Base-by-base conservation (phyloP, 2,329 filamentous ascomycete species). In the Colletotrichum orchidophilum region DNA sequence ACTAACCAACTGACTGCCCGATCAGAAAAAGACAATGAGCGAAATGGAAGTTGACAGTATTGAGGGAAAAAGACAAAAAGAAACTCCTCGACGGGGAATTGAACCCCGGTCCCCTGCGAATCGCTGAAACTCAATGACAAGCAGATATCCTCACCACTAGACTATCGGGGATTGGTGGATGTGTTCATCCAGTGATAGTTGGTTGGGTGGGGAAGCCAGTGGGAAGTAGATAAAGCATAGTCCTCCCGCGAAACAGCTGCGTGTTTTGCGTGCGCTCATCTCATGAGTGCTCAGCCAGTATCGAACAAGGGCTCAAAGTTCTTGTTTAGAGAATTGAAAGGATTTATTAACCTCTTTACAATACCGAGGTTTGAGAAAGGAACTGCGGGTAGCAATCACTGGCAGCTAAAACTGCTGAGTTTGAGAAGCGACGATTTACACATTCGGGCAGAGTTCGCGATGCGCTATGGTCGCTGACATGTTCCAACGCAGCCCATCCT, bases 61-160 rank as follows among this genome's bases (percentile, higher is more conserved):
- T 11, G 18, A 13, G n/a, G 12, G 5, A 11, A 50, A 27, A 60
- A 49, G 18, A 5, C 6, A 9, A n/a, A 68, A 63, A 46, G 46
- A 12, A 11, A 15, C 68, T 71, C 68, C 68, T 68, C 68, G 68
- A 71, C 68, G 68, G 68, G 68, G 68, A 71, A 71, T 71, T 71
- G 68, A 71, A 71, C 64, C 68, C 68, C 68, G 68, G 68, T 68
- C 68, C 68, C 68, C 68, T 52, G 68, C 68, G 68, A 66, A 50
- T 61, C 35, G 33, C 39, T 4, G 18, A 3, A 21, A 0, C 5
- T 31, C 0, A 35, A 12, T 71, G 68, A 71, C 68, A 71, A 71
- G 68, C 68, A 52, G 68, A 71, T 71, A 71, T 71, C 68, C 68
- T 71, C 68, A 71, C 68, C 68, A 71, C 68, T 71, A 71, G 68